phyloP scores from a whole-genome alignment of 129 eudicot genomes.

The Artemisia tridentata region DNA sequence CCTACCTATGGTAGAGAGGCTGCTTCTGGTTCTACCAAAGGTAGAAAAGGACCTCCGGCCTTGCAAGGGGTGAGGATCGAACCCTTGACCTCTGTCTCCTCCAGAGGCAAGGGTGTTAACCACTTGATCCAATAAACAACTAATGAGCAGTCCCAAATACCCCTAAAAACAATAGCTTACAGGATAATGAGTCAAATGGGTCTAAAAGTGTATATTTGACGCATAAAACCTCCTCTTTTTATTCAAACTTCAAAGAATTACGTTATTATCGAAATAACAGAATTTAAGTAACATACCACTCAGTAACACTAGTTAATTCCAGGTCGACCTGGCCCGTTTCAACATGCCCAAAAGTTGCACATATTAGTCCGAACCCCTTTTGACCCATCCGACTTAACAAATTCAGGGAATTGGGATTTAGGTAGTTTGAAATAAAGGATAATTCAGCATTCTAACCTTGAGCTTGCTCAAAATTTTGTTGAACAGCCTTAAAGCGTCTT shows the following conservation, averaged over 20 bases:
- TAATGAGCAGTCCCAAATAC: no score
- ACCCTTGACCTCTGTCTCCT: no score
- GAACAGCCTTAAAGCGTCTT: slow-evolving; percentile 56
- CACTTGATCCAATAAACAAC: no score
- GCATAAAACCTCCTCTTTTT: not conserved
- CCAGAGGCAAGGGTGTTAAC: no score
- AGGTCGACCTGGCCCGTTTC: not conserved
- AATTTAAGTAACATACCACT: no score
- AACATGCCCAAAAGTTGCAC: not conserved
- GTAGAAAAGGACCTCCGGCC: no score
- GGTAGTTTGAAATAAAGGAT: not conserved
- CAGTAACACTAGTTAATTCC: not conserved
- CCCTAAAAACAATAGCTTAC: not conserved
- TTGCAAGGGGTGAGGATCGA: no score
- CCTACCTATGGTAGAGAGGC: no score
- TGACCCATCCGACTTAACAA: not conserved
- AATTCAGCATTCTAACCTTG: slow-evolving; percentile 42
- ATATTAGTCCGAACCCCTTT: not conserved
- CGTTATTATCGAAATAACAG: not conserved
- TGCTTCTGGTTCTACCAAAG: no score
- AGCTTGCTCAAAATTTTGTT: slow-evolving; percentile 53
- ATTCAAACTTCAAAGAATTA: not conserved
- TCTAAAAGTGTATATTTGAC: not conserved
- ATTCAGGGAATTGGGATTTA: not conserved
- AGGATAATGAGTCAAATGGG: not conserved